phyloP scores from a whole-genome alignment of 2,329 filamentous ascomycete species.

The Verticillium zaregamsianum region DNA sequence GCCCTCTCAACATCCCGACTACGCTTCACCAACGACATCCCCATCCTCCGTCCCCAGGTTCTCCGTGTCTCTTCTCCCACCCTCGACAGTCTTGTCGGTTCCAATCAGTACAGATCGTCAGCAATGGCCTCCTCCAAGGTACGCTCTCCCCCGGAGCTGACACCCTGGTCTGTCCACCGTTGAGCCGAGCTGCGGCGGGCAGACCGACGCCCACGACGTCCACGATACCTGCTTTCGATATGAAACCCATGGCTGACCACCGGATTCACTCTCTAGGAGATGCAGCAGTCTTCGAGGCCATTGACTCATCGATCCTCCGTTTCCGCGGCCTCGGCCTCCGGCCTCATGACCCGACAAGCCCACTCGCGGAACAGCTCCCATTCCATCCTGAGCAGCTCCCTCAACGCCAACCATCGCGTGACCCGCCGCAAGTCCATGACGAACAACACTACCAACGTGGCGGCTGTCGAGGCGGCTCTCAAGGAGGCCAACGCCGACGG shows the following conservation, averaged over 20 bases:
- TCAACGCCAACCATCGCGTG: slow-evolving; percentile 80
- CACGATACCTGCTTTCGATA: neutral
- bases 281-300: slow-evolving; percentile 62
- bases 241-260: slow-evolving; percentile 29
- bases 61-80: neutral
- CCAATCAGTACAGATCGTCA: slow-evolving; percentile 23
- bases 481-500: slow-evolving; percentile 62
- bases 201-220: neutral
- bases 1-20: neutral
- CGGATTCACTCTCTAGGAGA: slow-evolving; percentile 39
- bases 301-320: slow-evolving; percentile 59
- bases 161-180: slow-evolving; percentile 10
- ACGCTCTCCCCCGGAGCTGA: slow-evolving; percentile 23
- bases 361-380: slow-evolving; percentile 77
- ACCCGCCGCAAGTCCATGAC: slow-evolving; percentile 93
- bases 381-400: slow-evolving; percentile 70
- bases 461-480: slow-evolving; percentile 69
- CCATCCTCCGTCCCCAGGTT: neutral
- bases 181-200: slow-evolving; percentile 8
- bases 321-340: slow-evolving; percentile 54
- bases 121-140: slow-evolving; percentile 63
- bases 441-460: slow-evolving; percentile 66
- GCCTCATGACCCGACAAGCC: slow-evolving; percentile 54
- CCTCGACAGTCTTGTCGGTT: slow-evolving; percentile 17
- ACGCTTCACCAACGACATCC: neutral